These are phyloP conservation scores for Royoungia palumana DNA, from an alignment of 768 basidiomycete genomes.

Conservation along the genomic window DNA sequence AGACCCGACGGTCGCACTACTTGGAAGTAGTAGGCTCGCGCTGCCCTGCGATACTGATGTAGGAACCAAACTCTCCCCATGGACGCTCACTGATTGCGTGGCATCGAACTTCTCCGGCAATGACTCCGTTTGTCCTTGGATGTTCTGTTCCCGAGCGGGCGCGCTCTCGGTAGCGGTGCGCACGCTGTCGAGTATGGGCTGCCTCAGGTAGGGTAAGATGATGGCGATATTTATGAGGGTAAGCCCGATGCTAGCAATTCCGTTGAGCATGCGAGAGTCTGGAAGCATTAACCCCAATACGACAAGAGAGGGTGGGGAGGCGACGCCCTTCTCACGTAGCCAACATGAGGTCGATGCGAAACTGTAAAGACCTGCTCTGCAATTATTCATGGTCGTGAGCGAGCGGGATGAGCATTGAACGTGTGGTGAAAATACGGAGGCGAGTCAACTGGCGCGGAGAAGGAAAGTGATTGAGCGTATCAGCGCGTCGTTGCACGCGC, in stretches of 20 bases:
- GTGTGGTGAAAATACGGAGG: background rate
- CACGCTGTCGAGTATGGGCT: constrained; percentile 15
- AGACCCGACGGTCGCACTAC: constrained; percentile 1
- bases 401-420: constrained; percentile 5
- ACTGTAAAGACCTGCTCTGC: constrained; percentile 28
- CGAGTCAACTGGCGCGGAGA: background rate
- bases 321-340: constrained; percentile 20
- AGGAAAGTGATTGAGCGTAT: background rate
- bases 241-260: constrained; percentile 24
- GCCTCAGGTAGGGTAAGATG: constrained; percentile 24
- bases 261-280: constrained; percentile 25
- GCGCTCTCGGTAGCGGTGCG: background rate
- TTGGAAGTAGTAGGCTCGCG: background rate
- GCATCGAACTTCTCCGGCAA: background rate
- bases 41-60: background rate
- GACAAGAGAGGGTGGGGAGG: constrained; percentile 25
- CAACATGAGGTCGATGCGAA: constrained; percentile 19
- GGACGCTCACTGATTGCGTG: background rate
- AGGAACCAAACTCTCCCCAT: background rate
- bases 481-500: constrained; percentile 4
- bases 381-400: constrained; percentile 19
- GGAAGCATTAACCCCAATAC: constrained; percentile 23
- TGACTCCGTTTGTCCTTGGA: background rate
- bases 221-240: constrained; percentile 24
- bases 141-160: background rate